phyloP scores from a whole-genome alignment of 2,329 filamentous ascomycete species.

The Ophiostoma novo-ulmi region DNA sequence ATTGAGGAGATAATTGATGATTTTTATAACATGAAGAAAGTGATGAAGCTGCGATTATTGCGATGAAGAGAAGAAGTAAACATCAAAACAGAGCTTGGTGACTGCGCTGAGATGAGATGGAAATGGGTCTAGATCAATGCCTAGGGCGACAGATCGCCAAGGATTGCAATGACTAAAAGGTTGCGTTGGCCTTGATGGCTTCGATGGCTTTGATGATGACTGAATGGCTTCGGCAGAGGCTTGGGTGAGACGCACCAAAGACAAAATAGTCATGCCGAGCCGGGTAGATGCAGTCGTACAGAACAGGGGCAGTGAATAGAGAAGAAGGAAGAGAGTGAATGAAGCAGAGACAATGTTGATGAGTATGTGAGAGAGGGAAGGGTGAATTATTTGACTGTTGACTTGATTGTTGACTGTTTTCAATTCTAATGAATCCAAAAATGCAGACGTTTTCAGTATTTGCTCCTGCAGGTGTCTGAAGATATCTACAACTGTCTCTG shows the following conservation, averaged over 20 bases:
- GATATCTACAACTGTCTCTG: background rate
- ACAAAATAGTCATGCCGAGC: background rate
- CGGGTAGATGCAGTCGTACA: background rate
- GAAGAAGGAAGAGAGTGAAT: background rate
- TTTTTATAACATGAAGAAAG: too few species aligned
- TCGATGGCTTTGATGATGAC: too few species aligned
- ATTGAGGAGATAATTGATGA: background rate
- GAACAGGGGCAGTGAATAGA: background rate
- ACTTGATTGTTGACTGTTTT: background rate
- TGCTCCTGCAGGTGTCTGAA: background rate
- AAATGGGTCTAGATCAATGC: background rate
- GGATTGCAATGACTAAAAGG: too few species aligned
- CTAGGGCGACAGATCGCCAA: too few species aligned
- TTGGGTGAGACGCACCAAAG: background rate
- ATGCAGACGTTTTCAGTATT: background rate
- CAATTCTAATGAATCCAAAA: background rate
- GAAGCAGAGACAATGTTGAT: background rate
- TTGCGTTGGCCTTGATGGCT: too few species aligned
- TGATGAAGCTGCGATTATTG: background rate
- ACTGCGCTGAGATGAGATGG: too few species aligned
- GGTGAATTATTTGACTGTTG: background rate
- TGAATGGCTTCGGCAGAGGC: slow-evolving; percentile 3
- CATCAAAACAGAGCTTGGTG: background rate
- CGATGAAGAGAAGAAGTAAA: too few species aligned
- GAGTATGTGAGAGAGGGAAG: too few species aligned